Evolutionary conservation across 140 eudicot species (phyloP), one percentile per base, ranked within the genome.

Genomic region (Erigeron philadelphicus): DNA sequence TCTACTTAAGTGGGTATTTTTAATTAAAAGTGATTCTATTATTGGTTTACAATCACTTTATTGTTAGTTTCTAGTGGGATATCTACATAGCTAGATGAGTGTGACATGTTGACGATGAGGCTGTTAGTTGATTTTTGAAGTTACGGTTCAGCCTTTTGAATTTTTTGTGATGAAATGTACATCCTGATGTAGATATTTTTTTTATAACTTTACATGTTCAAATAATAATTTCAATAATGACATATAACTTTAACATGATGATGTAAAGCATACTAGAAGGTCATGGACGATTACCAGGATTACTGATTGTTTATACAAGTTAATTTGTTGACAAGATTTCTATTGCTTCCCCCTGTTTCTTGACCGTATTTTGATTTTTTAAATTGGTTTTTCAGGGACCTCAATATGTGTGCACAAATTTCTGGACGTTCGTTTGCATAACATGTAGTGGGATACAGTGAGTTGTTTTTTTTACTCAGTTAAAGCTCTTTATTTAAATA

Each of bases 401-500:
- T 64, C 98, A 93, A 70, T 93, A 89, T 57, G 98, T 93, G 18
- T 93, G 98, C 83, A 89, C 88, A n/a, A 93, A 83, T 56, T 93
- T 93, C 66, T 89, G 95, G 98, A 93, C 96, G n/a, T 93, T 93
- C 76, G 67, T 89, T 66, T 93, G 98, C 77, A 89, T 78, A 72
- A 86, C 91, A 1, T 93, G 98, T 73, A 89, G 98, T 41, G 96
- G 98, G 61, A 87, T 93, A 81, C 98, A 93, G 98, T 93, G 68
- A 86, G 98, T 80, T 68, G n/a, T 21, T 67, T 65, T 73, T 35
- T 68, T 68, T 52, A 17, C 31, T 11, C 35, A 25, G 9, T 52
- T 23, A 52, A 70, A 57, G 74, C 48, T 76, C 50, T 66, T 56
- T 35, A 19, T 38, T 55, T 70, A 38, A 13, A 13, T 11, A 42